Percentiles rank a stretch among this genome's conserved stretches.
Evolutionary conservation across 306 rosid genomes (phyloP).

Genomic region (Cicer arietinum): DNA sequence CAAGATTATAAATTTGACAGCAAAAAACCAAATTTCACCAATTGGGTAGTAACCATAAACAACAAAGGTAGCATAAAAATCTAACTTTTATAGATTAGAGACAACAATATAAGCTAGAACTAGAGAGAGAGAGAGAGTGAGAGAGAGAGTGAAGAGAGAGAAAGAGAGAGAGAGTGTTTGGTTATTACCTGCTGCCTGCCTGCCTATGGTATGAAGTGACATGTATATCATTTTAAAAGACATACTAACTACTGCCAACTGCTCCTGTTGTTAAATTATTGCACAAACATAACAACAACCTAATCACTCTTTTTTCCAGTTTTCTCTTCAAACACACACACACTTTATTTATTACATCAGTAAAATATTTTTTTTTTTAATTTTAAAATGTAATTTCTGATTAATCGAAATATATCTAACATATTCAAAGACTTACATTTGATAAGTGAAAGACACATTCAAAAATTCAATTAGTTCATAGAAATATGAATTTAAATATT

Average conservation of each 20-base stretch:
- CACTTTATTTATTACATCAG: background rate
- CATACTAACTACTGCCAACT: conserved; percentile 89
- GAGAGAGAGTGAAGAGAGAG: conserved; percentile 26
- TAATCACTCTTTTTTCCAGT: conserved; percentile 44
- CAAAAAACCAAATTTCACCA: conserved; percentile 52
- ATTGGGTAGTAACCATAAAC: conserved; percentile 57
- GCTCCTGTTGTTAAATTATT: conserved; percentile 83
- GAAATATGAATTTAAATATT: too few species aligned
- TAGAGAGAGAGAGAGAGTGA: conserved; percentile 43
- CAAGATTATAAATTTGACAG: conserved; percentile 47
- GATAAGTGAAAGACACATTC: too few species aligned
- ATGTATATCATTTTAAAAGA: conserved; percentile 81
- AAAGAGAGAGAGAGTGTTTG: background rate
- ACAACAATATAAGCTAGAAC: conserved; percentile 50
- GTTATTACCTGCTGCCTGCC: conserved; percentile 58
- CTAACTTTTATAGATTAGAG: conserved; percentile 63
- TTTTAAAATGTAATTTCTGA: too few species aligned
- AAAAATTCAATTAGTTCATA: too few species aligned
- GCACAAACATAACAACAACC: conserved; percentile 68
- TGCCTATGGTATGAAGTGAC: conserved; percentile 68
- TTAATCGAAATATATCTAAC: too few species aligned
- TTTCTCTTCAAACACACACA: conserved; percentile 11
- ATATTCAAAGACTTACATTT: too few species aligned
- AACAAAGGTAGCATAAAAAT: conserved; percentile 64
- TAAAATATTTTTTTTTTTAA: too few species aligned